phyloP scores from a whole-genome alignment of 2,329 filamentous ascomycete genomes.

The Alternaria angustiovoidea region DNA sequence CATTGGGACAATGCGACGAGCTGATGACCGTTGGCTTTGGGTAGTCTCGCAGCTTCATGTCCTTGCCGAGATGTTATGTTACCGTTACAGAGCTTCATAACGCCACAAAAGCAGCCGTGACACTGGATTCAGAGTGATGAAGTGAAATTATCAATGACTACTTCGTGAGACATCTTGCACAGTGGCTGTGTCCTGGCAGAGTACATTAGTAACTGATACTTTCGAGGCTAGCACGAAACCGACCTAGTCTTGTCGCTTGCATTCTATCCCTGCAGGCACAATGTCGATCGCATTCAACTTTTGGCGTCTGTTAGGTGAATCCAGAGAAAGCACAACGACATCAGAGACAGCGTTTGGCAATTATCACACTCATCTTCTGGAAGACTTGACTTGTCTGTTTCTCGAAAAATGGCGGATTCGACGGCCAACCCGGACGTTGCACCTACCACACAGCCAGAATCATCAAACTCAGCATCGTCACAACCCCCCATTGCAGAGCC shows the following conservation, averaged over 20 bases:
- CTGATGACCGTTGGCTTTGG: not conserved
- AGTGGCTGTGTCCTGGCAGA: not conserved
- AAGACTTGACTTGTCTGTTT: no score
- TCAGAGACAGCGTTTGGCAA: not conserved
- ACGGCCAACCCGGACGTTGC: not conserved
- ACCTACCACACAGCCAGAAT: constrained; percentile 1
- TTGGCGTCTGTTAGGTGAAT: not conserved
- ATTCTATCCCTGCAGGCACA: constrained; percentile 8
- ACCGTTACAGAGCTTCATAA: no score
- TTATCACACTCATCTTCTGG: not conserved
- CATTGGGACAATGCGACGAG: not conserved
- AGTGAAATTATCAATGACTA: no score
- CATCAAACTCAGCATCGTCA: constrained; percentile 1
- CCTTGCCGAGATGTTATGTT: no score
- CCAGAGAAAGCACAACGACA: constrained; percentile 2
- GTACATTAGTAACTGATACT: not conserved
- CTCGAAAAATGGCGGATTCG: constrained; percentile 5
- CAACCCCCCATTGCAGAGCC: not conserved
- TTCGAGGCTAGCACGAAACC: not conserved
- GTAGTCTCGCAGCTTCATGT: no score
- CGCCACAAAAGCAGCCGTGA: no score
- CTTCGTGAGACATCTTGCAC: not conserved
- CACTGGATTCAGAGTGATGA: no score
- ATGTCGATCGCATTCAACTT: constrained; percentile 14
- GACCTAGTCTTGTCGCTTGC: constrained; percentile 1